Conservation (phyloP, 2,329 filamentous ascomycete genomes). For the Nemania diffusa region DNA sequence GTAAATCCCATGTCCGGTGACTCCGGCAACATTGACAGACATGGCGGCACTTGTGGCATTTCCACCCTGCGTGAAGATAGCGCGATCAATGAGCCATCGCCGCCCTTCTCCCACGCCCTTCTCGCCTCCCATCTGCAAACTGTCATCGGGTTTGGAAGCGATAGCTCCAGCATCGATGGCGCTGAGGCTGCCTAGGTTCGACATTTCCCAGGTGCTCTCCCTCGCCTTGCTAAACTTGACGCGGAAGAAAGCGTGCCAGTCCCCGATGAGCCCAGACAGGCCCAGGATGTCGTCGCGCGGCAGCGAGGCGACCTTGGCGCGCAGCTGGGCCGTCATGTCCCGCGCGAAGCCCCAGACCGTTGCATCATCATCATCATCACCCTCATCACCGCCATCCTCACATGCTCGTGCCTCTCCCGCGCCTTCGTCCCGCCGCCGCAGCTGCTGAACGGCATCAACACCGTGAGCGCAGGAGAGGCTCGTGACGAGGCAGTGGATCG, state of each 20-base stretch:
- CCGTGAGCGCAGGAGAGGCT: constrained; percentile 45
- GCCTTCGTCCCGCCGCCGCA: no score
- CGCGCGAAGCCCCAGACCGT: constrained; percentile 58
- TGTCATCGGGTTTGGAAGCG: no score
- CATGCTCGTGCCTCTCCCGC: no score
- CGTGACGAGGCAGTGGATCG: constrained; percentile 56
- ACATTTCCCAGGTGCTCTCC: constrained; percentile 61
- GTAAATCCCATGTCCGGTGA: constrained; percentile 54
- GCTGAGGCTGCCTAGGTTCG: constrained; percentile 59
- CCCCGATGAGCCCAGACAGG: constrained; percentile 55
- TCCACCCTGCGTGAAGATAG: constrained; percentile 62
- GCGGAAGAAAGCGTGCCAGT: constrained; percentile 57
- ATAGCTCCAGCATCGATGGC: constrained; percentile 42
- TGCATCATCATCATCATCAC: not conserved
- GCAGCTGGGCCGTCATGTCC: constrained; percentile 51
- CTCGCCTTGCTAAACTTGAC: constrained; percentile 57
- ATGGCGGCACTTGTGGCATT: constrained; percentile 57
- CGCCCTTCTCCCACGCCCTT: no score
- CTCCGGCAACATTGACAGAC: constrained; percentile 59
- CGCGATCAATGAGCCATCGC: constrained; percentile 54
- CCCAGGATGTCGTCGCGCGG: constrained; percentile 57
- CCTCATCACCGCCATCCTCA: constrained; percentile 1
- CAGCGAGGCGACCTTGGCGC: constrained; percentile 48
- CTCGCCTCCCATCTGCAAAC: no score
- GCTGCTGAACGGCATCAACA: constrained; percentile 35